Base-by-base conservation (phyloP, 768 basidiomycete species). In the Tulasnella calospora region DNA sequence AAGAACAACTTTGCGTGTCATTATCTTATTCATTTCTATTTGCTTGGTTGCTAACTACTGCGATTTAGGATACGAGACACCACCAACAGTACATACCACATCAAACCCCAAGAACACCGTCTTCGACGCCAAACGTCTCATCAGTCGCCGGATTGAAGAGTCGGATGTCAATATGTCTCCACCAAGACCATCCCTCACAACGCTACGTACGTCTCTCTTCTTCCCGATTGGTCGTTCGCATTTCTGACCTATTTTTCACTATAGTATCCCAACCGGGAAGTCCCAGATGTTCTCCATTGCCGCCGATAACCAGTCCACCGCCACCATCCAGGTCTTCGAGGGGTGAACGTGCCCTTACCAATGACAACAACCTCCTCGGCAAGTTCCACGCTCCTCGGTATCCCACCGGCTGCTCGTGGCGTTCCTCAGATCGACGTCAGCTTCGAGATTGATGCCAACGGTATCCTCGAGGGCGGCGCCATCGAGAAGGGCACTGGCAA, bases 341-440 rank as follows among this genome's bases (percentile, higher is more conserved):
- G 4, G 19, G 74, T 35, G 74, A 76, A 51, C 77, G 97, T 83
- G 91, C 95, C 87, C 38, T 98, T 82, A 98, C 97, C 81, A 97
- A 97, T 90, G 97, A 98, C 87, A 98, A 98, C 90, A 97, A 98
- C 87, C 91, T 92, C 73, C 92, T 98, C 81, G 96, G 97, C 86
- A 96, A 96, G 85, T 98, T 98, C 85, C 95, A 98, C 86, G n/a
- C 91, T 98, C 51, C 92, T 90, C 67, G 84, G 94, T 79, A 98
- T 99, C 80, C 96, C 96, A 41, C 95, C 97, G 51, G 93, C 96
- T 2, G 96, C 96, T 81, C 94, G 96, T 80, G 96, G 96, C 84
- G 94, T 96, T 73, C 97, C 97, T 83, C 96, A 98, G 81, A 97
- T 97, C 82, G 95, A 96, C 81, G 93, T 94, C 83, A 94, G 95